Evolutionary conservation across 768 basidiomycete species (phyloP).

Genomic region (Coprinopsis sp.): DNA sequence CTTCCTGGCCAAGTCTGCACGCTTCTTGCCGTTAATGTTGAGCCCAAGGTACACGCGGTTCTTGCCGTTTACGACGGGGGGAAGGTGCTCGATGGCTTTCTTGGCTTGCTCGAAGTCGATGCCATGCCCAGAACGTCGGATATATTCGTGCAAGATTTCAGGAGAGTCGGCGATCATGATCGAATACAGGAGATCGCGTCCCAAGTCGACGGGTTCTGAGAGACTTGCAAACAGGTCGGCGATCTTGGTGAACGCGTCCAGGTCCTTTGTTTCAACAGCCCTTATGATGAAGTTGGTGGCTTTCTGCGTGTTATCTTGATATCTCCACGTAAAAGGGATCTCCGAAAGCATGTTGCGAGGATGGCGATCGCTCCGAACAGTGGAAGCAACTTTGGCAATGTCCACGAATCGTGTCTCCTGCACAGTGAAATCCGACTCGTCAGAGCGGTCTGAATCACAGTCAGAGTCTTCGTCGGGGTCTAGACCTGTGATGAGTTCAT

Average conservation of each 20-base stretch:
- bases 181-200: constrained; percentile 13
- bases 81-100: constrained; percentile 19
- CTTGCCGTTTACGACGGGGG: constrained; percentile 28
- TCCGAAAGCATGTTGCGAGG: constrained; percentile 34
- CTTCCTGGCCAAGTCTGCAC: constrained; percentile 45
- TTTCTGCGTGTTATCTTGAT: constrained; percentile 1
- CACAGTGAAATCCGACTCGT: constrained; percentile 19
- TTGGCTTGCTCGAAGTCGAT: constrained; percentile 26
- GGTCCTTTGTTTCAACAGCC: constrained; percentile 40
- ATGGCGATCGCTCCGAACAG: constrained; percentile 34
- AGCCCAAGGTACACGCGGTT: constrained; percentile 53
- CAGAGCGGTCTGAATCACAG: constrained; percentile 37
- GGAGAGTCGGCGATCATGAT: constrained; percentile 39
- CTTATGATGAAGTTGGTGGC: constrained; percentile 24
- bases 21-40: constrained; percentile 61
- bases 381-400: constrained; percentile 45
- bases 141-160: constrained; percentile 53
- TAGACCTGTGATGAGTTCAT: neutral
- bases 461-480: constrained; percentile 33
- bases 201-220: constrained; percentile 25
- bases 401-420: constrained; percentile 42
- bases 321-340: neutral
- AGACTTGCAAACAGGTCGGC: constrained; percentile 39
- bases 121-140: constrained; percentile 46
- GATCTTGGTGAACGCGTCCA: constrained; percentile 47